These are phyloP conservation scores for Zygosaccharomyces kombuchaensis DNA, from an alignment of 805 yeast genomes.

Conservation along the genomic window DNA sequence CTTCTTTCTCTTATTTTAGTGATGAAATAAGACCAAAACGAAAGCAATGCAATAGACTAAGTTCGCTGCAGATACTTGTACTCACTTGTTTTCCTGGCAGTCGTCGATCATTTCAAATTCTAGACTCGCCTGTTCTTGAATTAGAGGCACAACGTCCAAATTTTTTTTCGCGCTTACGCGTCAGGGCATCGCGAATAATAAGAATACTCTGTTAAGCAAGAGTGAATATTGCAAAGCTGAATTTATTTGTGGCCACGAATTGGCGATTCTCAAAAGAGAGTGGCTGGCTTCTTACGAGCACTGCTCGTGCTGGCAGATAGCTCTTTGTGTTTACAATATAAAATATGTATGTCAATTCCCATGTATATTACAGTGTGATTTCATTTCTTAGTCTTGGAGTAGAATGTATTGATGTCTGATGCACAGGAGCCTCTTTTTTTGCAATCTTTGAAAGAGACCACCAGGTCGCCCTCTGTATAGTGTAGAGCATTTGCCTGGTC, in stretches of 20 bases:
- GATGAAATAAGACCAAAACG: background rate
- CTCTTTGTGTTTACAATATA: background rate
- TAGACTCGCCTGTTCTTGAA: background rate
- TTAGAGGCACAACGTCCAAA: background rate
- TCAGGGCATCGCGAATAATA: background rate
- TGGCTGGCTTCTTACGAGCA: background rate
- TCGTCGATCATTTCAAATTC: background rate
- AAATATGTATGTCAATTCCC: background rate
- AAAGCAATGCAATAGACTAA: background rate
- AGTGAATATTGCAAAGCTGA: background rate
- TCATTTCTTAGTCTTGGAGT: conserved; percentile 16
- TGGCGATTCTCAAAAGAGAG: background rate
- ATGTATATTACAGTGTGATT: conserved; percentile 1
- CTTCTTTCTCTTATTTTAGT: background rate
- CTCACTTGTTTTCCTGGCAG: background rate
- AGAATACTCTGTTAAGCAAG: conserved; percentile 1
- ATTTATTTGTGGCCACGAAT: background rate
- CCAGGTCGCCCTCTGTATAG: conserved; percentile 63
- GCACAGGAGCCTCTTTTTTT: conserved; percentile 49
- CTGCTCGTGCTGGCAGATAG: background rate
- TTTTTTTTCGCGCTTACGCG: conserved; percentile 15
- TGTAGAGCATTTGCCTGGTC: conserved; percentile 38
- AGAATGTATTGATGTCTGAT: conserved; percentile 32
- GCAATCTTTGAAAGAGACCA: conserved; percentile 60
- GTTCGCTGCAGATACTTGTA: background rate